phyloP scores from a whole-genome alignment of 495 filamentous ascomycete species.

The Entonaema liquescens region DNA sequence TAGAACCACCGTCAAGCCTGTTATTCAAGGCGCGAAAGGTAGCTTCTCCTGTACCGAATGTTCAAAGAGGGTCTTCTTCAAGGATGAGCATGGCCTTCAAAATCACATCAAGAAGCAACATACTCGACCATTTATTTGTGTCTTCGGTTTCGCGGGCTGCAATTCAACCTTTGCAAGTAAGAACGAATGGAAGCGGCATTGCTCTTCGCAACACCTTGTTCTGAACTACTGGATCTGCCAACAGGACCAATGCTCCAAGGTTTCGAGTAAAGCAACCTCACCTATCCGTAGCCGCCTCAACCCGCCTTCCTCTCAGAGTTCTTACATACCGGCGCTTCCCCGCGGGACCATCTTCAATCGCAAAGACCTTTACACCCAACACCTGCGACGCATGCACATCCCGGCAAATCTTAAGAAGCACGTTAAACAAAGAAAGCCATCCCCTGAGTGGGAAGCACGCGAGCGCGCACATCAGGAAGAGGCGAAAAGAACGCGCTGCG shows the following conservation, averaged over 20 bases:
- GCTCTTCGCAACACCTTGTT: slow-evolving; percentile 80
- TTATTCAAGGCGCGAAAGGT: slow-evolving; percentile 40
- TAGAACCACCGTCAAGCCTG: slow-evolving; percentile 19
- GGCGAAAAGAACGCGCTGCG: slow-evolving; percentile 68
- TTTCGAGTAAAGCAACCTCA: slow-evolving; percentile 37
- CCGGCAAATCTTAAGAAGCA: slow-evolving; percentile 55
- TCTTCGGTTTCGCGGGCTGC: slow-evolving; percentile 61
- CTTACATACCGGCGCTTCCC: slow-evolving; percentile 29
- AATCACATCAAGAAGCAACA: slow-evolving; percentile 62
- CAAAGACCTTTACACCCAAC: slow-evolving; percentile 92
- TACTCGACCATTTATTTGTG: slow-evolving; percentile 77
- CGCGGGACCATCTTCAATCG: slow-evolving; percentile 81
- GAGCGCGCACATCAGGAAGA: slow-evolving; percentile 62
- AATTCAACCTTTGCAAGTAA: slow-evolving; percentile 38
- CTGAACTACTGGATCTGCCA: slow-evolving; percentile 84
- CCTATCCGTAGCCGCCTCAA: slow-evolving; percentile 47
- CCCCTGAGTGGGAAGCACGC: slow-evolving; percentile 51
- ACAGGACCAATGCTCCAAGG: slow-evolving; percentile 66
- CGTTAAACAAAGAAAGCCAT: slow-evolving; percentile 48
- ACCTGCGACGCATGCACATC: slow-evolving; percentile 85
- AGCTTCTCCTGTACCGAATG: slow-evolving; percentile 40
- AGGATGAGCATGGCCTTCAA: slow-evolving; percentile 51
- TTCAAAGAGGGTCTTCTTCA: slow-evolving; percentile 46
- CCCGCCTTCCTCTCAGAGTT: slow-evolving; percentile 46
- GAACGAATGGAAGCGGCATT: slow-evolving; percentile 82